A percentile compares a stretch with the other conserved stretches of the same genome.
Conservation (phyloP, 2,329 filamentous ascomycete genomes). For the Nemania sp. region DNA sequence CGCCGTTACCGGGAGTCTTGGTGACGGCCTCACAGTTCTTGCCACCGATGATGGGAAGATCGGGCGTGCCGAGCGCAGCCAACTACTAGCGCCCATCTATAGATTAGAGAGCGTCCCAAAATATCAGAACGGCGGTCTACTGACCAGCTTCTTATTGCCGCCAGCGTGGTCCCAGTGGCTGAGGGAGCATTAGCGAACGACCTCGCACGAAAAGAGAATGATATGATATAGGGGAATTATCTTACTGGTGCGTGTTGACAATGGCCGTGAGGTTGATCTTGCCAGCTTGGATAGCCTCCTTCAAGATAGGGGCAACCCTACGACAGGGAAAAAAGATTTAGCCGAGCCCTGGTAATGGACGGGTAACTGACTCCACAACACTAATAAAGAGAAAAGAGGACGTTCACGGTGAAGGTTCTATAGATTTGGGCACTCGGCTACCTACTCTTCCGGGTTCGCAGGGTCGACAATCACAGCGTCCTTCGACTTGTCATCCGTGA, state of each 20-base stretch:
- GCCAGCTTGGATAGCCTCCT: constrained; percentile 71
- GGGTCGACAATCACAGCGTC: constrained; percentile 81
- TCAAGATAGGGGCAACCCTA: constrained; percentile 67
- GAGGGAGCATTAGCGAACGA: constrained; percentile 8
- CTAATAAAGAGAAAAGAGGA: not conserved
- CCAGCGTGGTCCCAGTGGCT: constrained; percentile 96
- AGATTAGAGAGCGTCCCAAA: constrained; percentile 1
- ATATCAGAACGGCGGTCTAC: constrained; percentile 27
- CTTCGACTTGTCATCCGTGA: constrained; percentile 77
- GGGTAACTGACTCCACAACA: not conserved
- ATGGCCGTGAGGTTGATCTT: constrained; percentile 85
- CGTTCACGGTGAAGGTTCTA: not conserved
- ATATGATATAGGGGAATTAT: constrained; percentile 21
- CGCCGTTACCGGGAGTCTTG: constrained; percentile 73
- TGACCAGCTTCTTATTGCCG: constrained; percentile 81
- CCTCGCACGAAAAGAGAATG: not conserved
- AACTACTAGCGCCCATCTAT: constrained; percentile 32
- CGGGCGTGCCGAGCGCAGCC: constrained; percentile 56
- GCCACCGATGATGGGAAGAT: constrained; percentile 82
- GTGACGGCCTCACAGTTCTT: constrained; percentile 83
- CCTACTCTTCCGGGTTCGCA: constrained; percentile 76
- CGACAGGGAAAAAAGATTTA: constrained; percentile 14
- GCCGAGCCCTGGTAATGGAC: not conserved
- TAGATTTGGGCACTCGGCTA: not conserved
- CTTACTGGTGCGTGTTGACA: constrained; percentile 96